These are phyloP conservation scores for Amanita rimosa DNA, from an alignment of 768 basidiomycete genomes.

Conservation along the genomic window DNA sequence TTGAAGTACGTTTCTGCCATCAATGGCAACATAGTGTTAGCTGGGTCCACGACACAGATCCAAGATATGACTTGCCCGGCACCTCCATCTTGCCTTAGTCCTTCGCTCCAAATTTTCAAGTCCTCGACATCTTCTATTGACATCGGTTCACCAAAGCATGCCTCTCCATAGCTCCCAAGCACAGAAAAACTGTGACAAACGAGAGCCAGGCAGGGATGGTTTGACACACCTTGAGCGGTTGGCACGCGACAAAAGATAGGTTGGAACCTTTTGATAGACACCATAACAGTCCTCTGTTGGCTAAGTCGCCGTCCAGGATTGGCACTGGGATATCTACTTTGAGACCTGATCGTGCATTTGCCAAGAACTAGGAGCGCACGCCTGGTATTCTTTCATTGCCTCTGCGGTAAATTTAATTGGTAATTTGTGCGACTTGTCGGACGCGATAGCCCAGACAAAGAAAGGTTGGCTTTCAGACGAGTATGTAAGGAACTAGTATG, in stretches of 20 bases:
- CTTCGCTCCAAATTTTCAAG: conserved; percentile 41
- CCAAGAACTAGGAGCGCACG: conserved; percentile 11
- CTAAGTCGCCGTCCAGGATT: conserved; percentile 25
- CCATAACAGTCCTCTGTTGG: conserved; percentile 32
- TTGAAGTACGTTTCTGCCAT: conserved; percentile 17
- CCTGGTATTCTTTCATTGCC: conserved; percentile 33
- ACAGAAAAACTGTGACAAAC: conserved; percentile 34
- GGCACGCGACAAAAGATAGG: conserved; percentile 46
- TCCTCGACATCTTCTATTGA: conserved; percentile 29
- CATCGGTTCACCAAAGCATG: conserved; percentile 38
- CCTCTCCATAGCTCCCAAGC: conserved; percentile 33
- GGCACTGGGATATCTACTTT: conserved; percentile 7
- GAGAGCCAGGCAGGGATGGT: conserved; percentile 33
- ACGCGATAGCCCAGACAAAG: conserved; percentile 51
- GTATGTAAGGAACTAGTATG: conserved; percentile 55
- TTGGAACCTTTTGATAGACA: conserved; percentile 37
- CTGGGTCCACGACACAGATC: conserved; percentile 30
- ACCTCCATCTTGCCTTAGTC: conserved; percentile 22
- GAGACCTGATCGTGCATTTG: too few species aligned
- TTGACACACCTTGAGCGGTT: conserved; percentile 28
- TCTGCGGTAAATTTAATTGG: conserved; percentile 44
- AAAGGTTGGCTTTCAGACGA: conserved; percentile 24
- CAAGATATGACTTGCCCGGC: background rate
- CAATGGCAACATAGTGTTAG: conserved; percentile 1
- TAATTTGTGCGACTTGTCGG: conserved; percentile 42